These are phyloP conservation scores for Gyromitra esculenta DNA, from an alignment of 2,329 filamentous ascomycete genomes.

Conservation along the genomic window DNA sequence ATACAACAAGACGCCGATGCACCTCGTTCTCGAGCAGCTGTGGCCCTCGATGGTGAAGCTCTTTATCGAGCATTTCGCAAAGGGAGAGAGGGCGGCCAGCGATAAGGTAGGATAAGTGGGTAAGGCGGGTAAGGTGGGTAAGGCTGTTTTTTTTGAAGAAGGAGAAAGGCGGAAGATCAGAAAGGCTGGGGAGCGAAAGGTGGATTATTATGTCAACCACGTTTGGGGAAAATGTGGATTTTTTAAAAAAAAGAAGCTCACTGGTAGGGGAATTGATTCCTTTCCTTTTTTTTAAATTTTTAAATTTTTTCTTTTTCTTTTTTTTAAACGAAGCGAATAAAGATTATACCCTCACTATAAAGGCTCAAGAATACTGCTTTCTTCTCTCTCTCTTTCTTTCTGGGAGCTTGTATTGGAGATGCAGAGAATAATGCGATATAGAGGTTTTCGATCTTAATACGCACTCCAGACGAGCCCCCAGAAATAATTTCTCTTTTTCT, in stretches of 20 bases:
- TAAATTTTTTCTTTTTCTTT: background rate
- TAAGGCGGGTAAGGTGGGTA: background rate
- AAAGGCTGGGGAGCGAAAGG: too few relatives aligned
- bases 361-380: background rate
- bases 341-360: background rate
- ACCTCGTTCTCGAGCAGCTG: background rate
- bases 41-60: slow-evolving; percentile 4
- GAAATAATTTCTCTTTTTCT: background rate
- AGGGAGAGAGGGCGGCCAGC: background rate
- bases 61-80: slow-evolving; percentile 1
- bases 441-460: background rate
- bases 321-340: background rate
- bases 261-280: background rate
- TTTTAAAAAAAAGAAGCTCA: background rate
- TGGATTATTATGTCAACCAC: too few relatives aligned
- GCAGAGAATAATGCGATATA: background rate
- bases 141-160: background rate
- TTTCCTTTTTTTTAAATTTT: background rate
- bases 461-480: background rate
- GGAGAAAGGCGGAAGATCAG: too few relatives aligned
- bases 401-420: background rate
- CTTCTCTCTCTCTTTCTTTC: background rate
- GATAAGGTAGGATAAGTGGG: background rate
- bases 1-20: background rate
- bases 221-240: background rate